Evolutionary conservation across 192 early-diverging fungal genomes (phyloP).

Genomic region (Martensiomyces pterosporus): DNA sequence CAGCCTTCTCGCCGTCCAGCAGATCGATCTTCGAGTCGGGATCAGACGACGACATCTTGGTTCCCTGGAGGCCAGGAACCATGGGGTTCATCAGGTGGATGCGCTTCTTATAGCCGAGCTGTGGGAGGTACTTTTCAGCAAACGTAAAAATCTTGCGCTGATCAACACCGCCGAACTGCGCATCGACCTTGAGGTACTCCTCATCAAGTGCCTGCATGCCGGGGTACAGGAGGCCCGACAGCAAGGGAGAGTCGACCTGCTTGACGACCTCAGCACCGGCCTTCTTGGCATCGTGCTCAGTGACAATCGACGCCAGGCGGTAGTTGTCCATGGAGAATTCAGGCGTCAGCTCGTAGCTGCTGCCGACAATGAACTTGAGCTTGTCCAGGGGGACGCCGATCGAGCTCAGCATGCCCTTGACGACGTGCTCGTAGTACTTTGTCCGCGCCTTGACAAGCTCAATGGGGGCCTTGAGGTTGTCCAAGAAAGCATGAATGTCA

Average conservation of each 20-base stretch:
- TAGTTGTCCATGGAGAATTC: conserved; percentile 93
- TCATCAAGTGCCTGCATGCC: conserved; percentile 97
- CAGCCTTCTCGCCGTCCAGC: conserved; percentile 75
- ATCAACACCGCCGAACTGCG: conserved; percentile 96
- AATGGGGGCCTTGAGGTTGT: conserved; percentile 96
- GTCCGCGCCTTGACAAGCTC: conserved; percentile 84
- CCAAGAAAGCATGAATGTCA: conserved; percentile 96
- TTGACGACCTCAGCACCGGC: conserved; percentile 99
- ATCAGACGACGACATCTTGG: conserved; percentile 96
- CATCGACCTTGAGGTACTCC: conserved; percentile 91
- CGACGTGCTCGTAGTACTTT: conserved; percentile 87
- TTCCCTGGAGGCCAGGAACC: conserved; percentile 90
- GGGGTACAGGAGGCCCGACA: conserved; percentile 96
- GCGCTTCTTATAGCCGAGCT: conserved; percentile 93
- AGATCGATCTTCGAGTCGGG: conserved; percentile 97
- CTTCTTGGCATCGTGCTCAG: conserved; percentile 96
- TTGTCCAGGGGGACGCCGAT: conserved; percentile 92
- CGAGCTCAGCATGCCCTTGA: conserved; percentile 84
- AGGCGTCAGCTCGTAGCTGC: conserved; percentile 79
- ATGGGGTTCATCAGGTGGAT: conserved; percentile 98
- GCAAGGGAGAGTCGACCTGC: conserved; percentile 80
- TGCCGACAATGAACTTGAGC: conserved; percentile 88
- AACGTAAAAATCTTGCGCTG: conserved; percentile 99
- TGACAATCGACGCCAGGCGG: conserved; percentile 75
- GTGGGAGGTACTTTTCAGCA: conserved; percentile 93